Evolutionary conservation across 148 eudicot genomes (phyloP).

Genomic region (Vaccinium myrtillus): DNA sequence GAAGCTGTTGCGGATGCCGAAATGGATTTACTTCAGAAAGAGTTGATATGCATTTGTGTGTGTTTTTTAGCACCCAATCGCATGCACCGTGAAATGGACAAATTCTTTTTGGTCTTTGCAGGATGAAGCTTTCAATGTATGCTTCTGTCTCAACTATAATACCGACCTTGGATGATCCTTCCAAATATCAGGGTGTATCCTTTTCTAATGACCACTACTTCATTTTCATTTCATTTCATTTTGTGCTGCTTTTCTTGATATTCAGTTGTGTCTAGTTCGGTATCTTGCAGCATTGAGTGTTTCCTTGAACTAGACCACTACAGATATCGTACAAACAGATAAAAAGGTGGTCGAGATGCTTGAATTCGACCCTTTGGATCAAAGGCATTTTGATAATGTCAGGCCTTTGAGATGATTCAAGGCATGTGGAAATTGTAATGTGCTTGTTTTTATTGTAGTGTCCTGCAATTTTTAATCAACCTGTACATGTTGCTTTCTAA

Average conservation of each 20-base stretch:
- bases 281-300: background rate
- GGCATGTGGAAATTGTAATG: background rate
- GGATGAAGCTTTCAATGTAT: conserved; percentile 90
- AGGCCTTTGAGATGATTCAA: conserved; percentile 20
- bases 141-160: conserved; percentile 81
- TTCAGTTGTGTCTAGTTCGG: background rate
- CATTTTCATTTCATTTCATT: background rate
- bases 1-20: conserved; percentile 61
- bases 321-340: conserved; percentile 67
- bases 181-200: conserved; percentile 87
- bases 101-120: conserved; percentile 32
- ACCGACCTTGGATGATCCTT: conserved; percentile 56
- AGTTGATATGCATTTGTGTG: conserved; percentile 27
- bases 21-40: conserved; percentile 53
- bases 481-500: conserved; percentile 39
- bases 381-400: conserved; percentile 65
- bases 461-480: background rate
- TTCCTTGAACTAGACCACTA: conserved; percentile 28
- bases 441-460: background rate
- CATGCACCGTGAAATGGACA: conserved; percentile 8
- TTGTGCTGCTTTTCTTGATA: background rate
- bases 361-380: conserved; percentile 46
- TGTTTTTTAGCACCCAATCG: background rate
- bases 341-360: conserved; percentile 53
- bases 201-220: conserved; percentile 20